Conservation (phyloP, 2,329 filamentous ascomycete species). For the Cordyceps tenuipes region DNA sequence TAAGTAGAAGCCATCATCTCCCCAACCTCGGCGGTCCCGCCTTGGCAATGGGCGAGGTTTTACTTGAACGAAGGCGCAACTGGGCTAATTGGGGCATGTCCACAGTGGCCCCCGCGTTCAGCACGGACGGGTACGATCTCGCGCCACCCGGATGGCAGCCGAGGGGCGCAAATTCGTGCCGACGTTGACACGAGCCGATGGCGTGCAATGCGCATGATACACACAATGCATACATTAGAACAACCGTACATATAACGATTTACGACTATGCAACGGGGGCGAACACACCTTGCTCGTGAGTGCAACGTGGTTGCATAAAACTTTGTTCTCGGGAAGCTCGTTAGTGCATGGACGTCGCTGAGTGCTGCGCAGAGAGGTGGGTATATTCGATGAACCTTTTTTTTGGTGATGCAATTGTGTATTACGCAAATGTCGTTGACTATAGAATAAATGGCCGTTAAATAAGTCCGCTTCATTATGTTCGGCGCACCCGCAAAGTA, state of each 20-base stretch:
- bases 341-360: background rate
- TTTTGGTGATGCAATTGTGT: no score
- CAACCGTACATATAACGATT: background rate
- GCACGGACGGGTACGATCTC: slow-evolving; percentile 5
- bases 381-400: no score
- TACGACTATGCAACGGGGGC: background rate
- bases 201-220: no score
- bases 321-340: background rate
- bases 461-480: no score
- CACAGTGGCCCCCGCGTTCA: slow-evolving; percentile 10
- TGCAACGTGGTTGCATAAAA: background rate
- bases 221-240: background rate
- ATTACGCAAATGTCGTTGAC: no score
- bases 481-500: no score
- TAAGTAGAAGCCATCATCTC: slow-evolving; percentile 3
- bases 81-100: background rate
- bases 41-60: no score
- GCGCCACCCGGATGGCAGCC: slow-evolving; percentile 8
- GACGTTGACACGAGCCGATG: background rate
- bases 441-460: no score
- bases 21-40: no score
- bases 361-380: no score
- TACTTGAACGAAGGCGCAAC: no score
- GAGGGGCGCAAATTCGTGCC: background rate
- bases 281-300: no score